phyloP scores from a whole-genome alignment of 164 flowering plant species.

The Umbellularia californica region DNA sequence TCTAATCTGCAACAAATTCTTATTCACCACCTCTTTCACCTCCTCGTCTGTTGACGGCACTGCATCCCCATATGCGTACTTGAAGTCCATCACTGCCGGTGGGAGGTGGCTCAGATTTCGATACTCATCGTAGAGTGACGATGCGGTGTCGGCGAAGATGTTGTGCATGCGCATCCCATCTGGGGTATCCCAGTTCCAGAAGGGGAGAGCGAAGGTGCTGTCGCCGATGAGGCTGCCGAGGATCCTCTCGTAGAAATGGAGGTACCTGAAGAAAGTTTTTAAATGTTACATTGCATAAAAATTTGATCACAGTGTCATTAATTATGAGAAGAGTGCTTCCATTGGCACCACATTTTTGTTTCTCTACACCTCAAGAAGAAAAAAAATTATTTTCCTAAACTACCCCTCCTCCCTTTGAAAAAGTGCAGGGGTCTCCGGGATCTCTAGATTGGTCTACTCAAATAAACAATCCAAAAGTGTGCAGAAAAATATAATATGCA shows the following conservation, averaged over 20 bases:
- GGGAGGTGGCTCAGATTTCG: background rate
- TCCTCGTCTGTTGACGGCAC: background rate
- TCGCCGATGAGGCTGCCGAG: conserved; percentile 3
- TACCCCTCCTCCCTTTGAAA: too few relatives aligned
- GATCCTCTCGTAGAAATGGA: conserved; percentile 1
- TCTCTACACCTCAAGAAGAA: too few relatives aligned
- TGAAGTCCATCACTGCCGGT: background rate
- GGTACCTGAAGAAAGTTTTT: background rate
- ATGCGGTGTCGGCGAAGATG: background rate
- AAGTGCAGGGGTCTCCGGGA: too few relatives aligned
- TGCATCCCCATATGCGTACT: background rate
- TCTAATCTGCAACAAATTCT: background rate
- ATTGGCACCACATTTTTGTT: too few relatives aligned
- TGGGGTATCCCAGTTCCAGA: conserved; percentile 2
- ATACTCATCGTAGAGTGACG: background rate
- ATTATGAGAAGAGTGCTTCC: too few relatives aligned
- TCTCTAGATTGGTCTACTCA: too few relatives aligned
- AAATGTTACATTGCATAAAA: too few relatives aligned
- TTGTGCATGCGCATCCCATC: background rate
- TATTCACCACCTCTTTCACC: background rate
- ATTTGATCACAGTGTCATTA: too few relatives aligned
- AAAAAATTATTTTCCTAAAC: too few relatives aligned
- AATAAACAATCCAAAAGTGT: too few relatives aligned
- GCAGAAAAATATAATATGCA: too few relatives aligned
- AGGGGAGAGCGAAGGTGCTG: background rate